phyloP scores from a whole-genome alignment of 192 early-diverging fungal genomes.

The Entomortierella lignicola region DNA sequence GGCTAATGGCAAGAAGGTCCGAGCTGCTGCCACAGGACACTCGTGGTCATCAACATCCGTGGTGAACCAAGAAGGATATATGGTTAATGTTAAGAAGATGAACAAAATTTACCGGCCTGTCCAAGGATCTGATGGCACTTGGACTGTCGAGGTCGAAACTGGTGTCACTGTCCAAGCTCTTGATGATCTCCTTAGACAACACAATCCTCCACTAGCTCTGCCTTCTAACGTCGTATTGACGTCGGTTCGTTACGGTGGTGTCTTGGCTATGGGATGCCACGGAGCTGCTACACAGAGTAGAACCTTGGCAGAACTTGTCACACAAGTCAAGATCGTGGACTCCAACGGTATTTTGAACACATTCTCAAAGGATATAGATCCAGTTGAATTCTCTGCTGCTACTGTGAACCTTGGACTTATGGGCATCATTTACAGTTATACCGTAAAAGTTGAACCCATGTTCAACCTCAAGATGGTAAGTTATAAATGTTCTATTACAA shows the following conservation, averaged over 20 bases:
- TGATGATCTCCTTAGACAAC: slow-evolving; percentile 20
- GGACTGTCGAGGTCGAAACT: slow-evolving; percentile 45
- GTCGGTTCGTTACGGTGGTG: slow-evolving; percentile 23
- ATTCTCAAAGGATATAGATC: slow-evolving; percentile 28
- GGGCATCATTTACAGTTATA: slow-evolving; percentile 52
- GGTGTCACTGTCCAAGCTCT: slow-evolving; percentile 30
- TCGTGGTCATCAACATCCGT: slow-evolving; percentile 32
- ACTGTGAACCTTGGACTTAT: slow-evolving; percentile 51
- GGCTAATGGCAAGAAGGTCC: slow-evolving; percentile 17
- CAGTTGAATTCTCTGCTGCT: slow-evolving; percentile 42
- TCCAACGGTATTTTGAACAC: slow-evolving; percentile 29
- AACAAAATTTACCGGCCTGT: slow-evolving; percentile 9
- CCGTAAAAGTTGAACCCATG: slow-evolving; percentile 50
- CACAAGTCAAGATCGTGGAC: slow-evolving; percentile 43
- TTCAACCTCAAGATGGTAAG: slow-evolving; percentile 53
- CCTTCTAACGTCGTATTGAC: slow-evolving; percentile 30
- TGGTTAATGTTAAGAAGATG: slow-evolving; percentile 37
- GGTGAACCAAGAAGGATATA: slow-evolving; percentile 17
- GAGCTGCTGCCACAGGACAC: slow-evolving; percentile 41
- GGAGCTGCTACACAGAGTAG: slow-evolving; percentile 38
- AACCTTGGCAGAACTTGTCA: slow-evolving; percentile 41
- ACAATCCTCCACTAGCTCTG: slow-evolving; percentile 50
- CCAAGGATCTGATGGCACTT: background rate
- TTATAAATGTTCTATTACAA: background rate
- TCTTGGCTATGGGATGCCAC: slow-evolving; percentile 40